Conservation (phyloP, 2,329 filamentous ascomycete genomes). For the Paraconiothyrium sp. region DNA sequence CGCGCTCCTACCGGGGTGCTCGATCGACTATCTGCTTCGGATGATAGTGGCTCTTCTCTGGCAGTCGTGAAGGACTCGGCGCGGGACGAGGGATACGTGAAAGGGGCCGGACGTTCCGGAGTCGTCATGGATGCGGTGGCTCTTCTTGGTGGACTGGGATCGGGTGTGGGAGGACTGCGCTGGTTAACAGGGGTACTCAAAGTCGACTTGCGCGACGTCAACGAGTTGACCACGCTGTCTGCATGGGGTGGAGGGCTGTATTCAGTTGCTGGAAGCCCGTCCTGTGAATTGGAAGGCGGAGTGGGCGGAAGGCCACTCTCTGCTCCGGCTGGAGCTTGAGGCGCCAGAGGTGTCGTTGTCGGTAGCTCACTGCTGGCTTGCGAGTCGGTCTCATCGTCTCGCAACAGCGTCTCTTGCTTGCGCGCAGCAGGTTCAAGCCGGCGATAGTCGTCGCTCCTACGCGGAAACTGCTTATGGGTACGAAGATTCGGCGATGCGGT, state of each 20-base stretch:
- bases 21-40: constrained; percentile 44
- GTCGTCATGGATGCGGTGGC: constrained; percentile 30
- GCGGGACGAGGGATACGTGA: constrained; percentile 52
- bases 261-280: constrained; percentile 32
- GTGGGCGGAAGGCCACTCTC: constrained; percentile 56
- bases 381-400: constrained; percentile 42
- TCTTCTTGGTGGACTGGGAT: constrained; percentile 44
- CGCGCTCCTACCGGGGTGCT: constrained; percentile 38
- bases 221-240: constrained; percentile 51
- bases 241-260: constrained; percentile 46
- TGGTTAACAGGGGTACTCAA: constrained; percentile 54
- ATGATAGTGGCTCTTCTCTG: constrained; percentile 51
- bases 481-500: constrained; percentile 35
- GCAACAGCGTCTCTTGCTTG: constrained; percentile 25
- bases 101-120: constrained; percentile 37
- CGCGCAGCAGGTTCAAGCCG: constrained; percentile 34
- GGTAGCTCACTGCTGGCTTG: constrained; percentile 34
- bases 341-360: constrained; percentile 42
- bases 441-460: constrained; percentile 38
- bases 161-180: constrained; percentile 51
- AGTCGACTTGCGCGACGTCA: constrained; percentile 51
- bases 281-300: constrained; percentile 53
- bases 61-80: constrained; percentile 60
- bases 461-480: constrained; percentile 39
- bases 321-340: constrained; percentile 26